Percentiles rank a stretch among this genome's conserved stretches.
phyloP scores from a whole-genome alignment of 495 filamentous ascomycete genomes.

The Trichodelitschia bisporula region DNA sequence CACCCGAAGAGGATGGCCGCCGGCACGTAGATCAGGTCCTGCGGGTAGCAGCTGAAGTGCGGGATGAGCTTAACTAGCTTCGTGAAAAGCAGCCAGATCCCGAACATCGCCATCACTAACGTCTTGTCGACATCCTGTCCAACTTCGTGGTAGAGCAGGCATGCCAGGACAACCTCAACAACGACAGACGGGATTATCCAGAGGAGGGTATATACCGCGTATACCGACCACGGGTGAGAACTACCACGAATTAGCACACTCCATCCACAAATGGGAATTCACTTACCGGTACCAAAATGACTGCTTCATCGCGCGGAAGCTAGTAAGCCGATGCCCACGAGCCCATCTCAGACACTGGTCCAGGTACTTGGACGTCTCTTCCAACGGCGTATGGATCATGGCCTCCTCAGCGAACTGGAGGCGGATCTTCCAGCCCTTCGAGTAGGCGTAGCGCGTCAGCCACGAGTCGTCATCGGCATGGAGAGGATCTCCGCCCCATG shows the following conservation, averaged over 20 bases:
- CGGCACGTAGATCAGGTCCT: slow-evolving; percentile 42
- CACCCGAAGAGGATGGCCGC: slow-evolving; percentile 58
- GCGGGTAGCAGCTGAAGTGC: slow-evolving; percentile 44
- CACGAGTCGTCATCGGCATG: slow-evolving; percentile 75
- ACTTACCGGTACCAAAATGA: too few species aligned
- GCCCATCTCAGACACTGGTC: slow-evolving; percentile 35
- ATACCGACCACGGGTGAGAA: slow-evolving; percentile 32
- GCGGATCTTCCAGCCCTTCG: slow-evolving; percentile 49
- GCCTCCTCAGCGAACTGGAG: slow-evolving; percentile 54
- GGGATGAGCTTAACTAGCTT: slow-evolving; percentile 57
- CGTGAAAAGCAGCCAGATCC: slow-evolving; percentile 39
- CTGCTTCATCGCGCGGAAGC: too few species aligned
- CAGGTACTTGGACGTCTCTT: slow-evolving; percentile 25
- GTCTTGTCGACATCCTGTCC: too few species aligned
- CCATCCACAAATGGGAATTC: too few species aligned
- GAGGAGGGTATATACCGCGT: slow-evolving; percentile 26
- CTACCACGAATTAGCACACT: slow-evolving; percentile 35
- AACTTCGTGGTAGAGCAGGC: too few species aligned
- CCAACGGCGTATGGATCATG: slow-evolving; percentile 46
- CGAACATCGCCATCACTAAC: slow-evolving; percentile 23
- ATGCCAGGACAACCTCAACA: too few species aligned
- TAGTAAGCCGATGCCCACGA: slow-evolving; percentile 45
- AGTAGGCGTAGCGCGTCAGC: slow-evolving; percentile 57
- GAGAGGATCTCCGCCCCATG: slow-evolving; percentile 42
- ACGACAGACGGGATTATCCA: neutral